Conservation (phyloP, 257 asterid genomes). For the Capsicum chinense region DNA sequence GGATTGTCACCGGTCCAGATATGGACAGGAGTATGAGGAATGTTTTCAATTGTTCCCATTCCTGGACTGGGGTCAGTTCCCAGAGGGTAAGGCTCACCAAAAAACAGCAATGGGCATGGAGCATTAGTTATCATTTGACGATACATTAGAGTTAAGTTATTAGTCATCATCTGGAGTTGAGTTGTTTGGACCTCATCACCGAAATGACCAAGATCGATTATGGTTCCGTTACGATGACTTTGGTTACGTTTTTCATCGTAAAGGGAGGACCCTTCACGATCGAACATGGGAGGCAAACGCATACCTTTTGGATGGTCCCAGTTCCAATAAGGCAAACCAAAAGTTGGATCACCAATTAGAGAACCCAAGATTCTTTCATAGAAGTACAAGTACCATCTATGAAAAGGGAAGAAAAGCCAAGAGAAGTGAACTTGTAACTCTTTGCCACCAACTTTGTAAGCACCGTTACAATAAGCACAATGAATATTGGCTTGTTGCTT, state of each 20-base stretch:
- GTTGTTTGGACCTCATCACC: background rate
- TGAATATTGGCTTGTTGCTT: conserved; percentile 45
- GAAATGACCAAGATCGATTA: conserved; percentile 18
- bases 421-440: conserved; percentile 39
- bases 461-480: conserved; percentile 48
- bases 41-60: conserved; percentile 36
- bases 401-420: conserved; percentile 45
- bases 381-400: conserved; percentile 45
- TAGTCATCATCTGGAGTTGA: background rate
- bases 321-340: conserved; percentile 39
- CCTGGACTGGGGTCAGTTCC: conserved; percentile 18
- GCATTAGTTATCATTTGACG: conserved; percentile 32
- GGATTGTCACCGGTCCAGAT: background rate
- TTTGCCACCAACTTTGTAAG: conserved; percentile 31
- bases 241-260: conserved; percentile 33
- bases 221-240: conserved; percentile 26
- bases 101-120: background rate
- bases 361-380: conserved; percentile 43
- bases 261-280: background rate
- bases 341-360: conserved; percentile 37
- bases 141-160: conserved; percentile 30
- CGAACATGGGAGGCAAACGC: conserved; percentile 38
- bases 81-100: conserved; percentile 28
- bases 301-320: conserved; percentile 41
- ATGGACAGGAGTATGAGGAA: conserved; percentile 38